Base-by-base conservation (phyloP, 257 asterid genomes). In the Scutellaria minor region DNA sequence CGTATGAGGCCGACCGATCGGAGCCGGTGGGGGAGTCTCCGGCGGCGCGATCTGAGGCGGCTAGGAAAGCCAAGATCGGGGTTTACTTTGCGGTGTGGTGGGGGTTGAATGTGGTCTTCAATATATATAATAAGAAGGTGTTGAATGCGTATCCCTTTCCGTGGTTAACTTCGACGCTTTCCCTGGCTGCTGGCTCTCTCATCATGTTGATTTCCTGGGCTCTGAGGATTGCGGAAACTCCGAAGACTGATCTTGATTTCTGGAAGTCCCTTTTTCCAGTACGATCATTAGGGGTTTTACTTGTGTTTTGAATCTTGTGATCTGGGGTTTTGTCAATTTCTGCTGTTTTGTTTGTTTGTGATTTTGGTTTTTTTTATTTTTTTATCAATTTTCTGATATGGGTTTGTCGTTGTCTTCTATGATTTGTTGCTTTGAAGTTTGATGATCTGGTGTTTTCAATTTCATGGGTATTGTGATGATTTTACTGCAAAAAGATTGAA, bases 181-280 rank as follows among this genome's bases (percentile, higher is more conserved):
- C 98, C 0, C 70, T 92, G 35, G 98, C 99, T 47, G 92, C 96
- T 68, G 99, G 99, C 24, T 95, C 99, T 12, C 66, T 88, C 15
- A 92, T 91, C 77, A 95, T 95, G 99, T 54, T 95, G 66, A 31
- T 92, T 69, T 90, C 99, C 7, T 94, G 99, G 97, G 89, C 87
- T 31, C 61, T 87, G 48, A 80, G 97, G 78, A 87, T 95, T 31
- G 98, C 91, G 1, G 99, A 95, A 66, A 31, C 88, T 7, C 99
- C 98, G 1, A 87, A 88, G 64, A 95, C 98, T 66, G 99, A 95
- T 83, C 85, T 92, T 58, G 97, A 94, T n/a, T 95, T 92, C 82
- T 95, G 99, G 98, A 95, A 90, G 52, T 79, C 93, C 50, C 97
- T 95, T n/a, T 86, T 92, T 27, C 99, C 99, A 73, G 99, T 95